Evolutionary conservation across 2,329 filamentous ascomycete genomes (phyloP), one percentile per base, ranked within the genome.

Genomic region (Verticillium klebahnii): DNA sequence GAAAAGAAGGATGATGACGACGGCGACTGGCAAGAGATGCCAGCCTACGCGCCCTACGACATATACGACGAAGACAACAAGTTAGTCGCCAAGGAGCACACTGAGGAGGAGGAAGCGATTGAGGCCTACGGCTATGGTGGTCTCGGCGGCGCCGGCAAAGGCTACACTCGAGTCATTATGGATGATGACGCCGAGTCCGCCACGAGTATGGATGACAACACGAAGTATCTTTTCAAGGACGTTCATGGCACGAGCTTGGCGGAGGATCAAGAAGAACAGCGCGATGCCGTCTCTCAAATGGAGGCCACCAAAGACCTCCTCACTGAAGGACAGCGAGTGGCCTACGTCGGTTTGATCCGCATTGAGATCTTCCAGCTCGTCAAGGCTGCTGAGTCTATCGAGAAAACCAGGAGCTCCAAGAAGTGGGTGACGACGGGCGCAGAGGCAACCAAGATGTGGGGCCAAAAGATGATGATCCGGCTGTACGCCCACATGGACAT

Each of bases 401-500:
- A 87, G 63, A 65, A 67, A 6, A 87, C 83, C 2, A 91, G 83
- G 69, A 84, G 82, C 52, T 84, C 86, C 1, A 95, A 89, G 75
- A 97, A 94, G 73, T 80, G 87, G 54, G 73, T 93, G 12, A 82
- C 85, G 34, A 78, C 89, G 64, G 86, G 90, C 0, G 79, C 87
- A 12, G 95, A 97, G 74, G 85, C 88, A 39, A 89, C 91, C 78
- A 90, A 90, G 75, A 97, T 97, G 90, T 99, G 94, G 94, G 88
- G 91, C 61, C 95, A 99, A 74, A 96, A 96, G 78, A 96, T 97
- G 84, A 99, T 99, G 93, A 87, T 97, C 63, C 87, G 94, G 29
- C 75, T 99, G 14, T 99, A 98, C 74, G 81, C 87, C 14, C 95
- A 99, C 75, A 99, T 99, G 95, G 95, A 99, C 63, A 96, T 99